Percentiles rank a stretch among this genome's conserved stretches.
Conservation (phyloP, 495 filamentous ascomycete species). For the Aspergillus mulundensis region DNA sequence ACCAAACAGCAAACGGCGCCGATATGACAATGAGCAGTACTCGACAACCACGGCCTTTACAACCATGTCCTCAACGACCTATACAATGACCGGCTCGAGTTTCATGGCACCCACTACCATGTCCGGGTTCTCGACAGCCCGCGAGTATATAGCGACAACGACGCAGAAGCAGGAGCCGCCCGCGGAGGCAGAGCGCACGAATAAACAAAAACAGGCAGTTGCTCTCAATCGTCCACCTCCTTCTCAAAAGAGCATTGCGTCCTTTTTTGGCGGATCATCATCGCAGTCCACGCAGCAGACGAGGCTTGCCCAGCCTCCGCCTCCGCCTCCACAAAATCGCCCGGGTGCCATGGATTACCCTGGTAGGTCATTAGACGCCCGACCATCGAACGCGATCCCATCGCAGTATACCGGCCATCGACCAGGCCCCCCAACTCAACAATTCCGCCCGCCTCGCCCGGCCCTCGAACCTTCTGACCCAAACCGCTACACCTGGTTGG, state of each 20-base stretch:
- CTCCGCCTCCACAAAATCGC: not conserved
- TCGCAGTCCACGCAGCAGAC: slow-evolving; percentile 8
- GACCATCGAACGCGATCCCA: slow-evolving; percentile 17
- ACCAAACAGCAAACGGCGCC: slow-evolving; percentile 34
- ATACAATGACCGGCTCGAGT: slow-evolving; percentile 29
- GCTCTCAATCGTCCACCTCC: slow-evolving; percentile 18
- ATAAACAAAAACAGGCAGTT: slow-evolving; percentile 19
- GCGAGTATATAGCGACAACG: slow-evolving; percentile 36
- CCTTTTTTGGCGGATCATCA: slow-evolving; percentile 31
- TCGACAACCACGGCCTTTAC: slow-evolving; percentile 19
- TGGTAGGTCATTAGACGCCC: slow-evolving; percentile 2
- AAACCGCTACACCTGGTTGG: slow-evolving; percentile 42
- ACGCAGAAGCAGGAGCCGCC: slow-evolving; percentile 7
- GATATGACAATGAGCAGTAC: slow-evolving; percentile 24
- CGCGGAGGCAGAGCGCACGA: slow-evolving; percentile 7
- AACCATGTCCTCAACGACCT: slow-evolving; percentile 21
- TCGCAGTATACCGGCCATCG: slow-evolving; percentile 31
- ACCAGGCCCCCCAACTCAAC: slow-evolving; percentile 28
- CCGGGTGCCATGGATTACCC: not conserved
- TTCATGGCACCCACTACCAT: slow-evolving; percentile 35
- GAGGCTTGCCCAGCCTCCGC: not conserved
- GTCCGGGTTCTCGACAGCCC: slow-evolving; percentile 41
- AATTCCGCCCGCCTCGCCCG: slow-evolving; percentile 34
- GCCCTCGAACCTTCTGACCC: slow-evolving; percentile 34
- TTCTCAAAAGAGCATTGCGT: slow-evolving; percentile 38